phyloP scores from a whole-genome alignment of 305 asterid species.

The Caryopteris hybrid region DNA sequence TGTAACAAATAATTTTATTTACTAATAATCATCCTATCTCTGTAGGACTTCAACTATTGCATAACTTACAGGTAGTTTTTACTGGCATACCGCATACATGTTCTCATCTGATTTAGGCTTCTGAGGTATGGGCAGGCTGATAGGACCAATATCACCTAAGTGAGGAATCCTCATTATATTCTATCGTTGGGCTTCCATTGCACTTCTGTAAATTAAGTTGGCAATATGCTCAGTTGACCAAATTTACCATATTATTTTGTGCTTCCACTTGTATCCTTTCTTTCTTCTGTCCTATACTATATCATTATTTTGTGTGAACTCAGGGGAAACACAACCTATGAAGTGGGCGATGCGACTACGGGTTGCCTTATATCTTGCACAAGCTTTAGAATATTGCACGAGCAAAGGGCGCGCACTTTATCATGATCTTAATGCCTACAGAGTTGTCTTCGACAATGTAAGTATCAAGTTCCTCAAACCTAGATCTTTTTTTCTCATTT shows the following conservation, averaged over 20 bases:
- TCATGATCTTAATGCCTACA: conserved; percentile 94
- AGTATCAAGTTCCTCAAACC: conserved; percentile 20
- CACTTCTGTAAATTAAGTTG: neutral
- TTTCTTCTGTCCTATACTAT: neutral
- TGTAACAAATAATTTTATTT: neutral
- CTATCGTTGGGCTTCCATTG: neutral
- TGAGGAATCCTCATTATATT: neutral
- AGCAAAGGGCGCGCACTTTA: conserved; percentile 86
- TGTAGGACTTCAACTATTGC: neutral
- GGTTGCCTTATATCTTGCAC: conserved; percentile 87
- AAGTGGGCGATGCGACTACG: conserved; percentile 96
- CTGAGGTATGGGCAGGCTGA: neutral
- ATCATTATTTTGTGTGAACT: neutral
- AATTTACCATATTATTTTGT: neutral
- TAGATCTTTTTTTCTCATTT: neutral
- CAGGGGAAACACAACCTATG: conserved; percentile 96
- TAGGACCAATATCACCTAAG: neutral
- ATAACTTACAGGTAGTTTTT: neutral
- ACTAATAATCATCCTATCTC: neutral
- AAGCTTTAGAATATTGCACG: conserved; percentile 91
- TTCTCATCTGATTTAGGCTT: neutral
- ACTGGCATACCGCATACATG: neutral
- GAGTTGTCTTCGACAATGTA: conserved; percentile 89
- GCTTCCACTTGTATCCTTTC: neutral
- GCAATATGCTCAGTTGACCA: neutral